A percentile compares a stretch with the other conserved stretches of the same genome.
phyloP scores from a whole-genome alignment of 2,329 filamentous ascomycete genomes.

The Microthyrium microscopicum region DNA sequence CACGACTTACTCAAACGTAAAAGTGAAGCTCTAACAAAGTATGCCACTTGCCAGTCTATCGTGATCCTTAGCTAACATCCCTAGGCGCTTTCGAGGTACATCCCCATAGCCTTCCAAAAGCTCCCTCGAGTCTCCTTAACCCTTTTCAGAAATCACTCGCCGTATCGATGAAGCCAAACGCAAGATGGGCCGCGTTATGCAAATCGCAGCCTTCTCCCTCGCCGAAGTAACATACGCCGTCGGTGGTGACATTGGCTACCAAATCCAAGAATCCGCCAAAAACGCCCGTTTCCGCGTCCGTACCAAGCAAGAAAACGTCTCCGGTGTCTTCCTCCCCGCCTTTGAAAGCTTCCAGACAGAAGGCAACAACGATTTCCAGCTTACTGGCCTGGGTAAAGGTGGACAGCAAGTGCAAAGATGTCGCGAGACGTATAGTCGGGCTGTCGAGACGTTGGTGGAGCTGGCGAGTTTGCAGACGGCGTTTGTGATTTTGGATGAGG shows the following conservation, averaged over 20 bases:
- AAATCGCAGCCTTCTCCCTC: conserved; percentile 93
- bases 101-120: conserved; percentile 8
- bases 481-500: conserved; percentile 94
- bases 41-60: conserved; percentile 11
- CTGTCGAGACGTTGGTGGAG: conserved; percentile 90
- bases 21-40: conserved; percentile 93
- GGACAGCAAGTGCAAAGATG: conserved; percentile 93
- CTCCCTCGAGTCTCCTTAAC: conserved; percentile 12
- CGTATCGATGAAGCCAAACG: conserved; percentile 97
- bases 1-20: conserved; percentile 94
- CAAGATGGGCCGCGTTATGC: conserved; percentile 99
- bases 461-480: conserved; percentile 91
- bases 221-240: conserved; percentile 96
- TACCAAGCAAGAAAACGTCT: conserved; percentile 96
- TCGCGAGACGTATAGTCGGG: conserved; percentile 86
- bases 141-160: conserved; percentile 59
- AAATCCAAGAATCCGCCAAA: conserved; percentile 92
- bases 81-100: conserved; percentile 74
- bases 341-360: conserved; percentile 87
- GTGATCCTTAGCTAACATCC: conserved; percentile 14
- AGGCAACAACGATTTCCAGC: conserved; percentile 83
- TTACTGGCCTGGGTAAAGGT: conserved; percentile 91
- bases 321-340: conserved; percentile 80
- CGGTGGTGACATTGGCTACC: conserved; percentile 83
- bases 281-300: conserved; percentile 82